Conservation (phyloP, 2,329 filamentous ascomycete species). For the Coccinonectria pachysandricola region DNA sequence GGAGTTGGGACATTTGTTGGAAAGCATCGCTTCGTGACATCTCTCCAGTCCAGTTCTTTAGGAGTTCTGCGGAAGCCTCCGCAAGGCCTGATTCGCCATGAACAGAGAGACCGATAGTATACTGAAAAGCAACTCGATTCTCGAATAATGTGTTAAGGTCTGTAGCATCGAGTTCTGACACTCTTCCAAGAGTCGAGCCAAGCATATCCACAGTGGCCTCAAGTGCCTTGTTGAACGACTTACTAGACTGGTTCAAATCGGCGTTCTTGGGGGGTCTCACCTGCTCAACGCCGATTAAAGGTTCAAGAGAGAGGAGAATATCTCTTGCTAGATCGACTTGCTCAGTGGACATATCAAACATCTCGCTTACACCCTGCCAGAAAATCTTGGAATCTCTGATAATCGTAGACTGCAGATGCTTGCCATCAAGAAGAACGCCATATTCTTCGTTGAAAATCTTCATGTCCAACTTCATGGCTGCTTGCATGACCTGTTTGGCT, state of each 20-base stretch:
- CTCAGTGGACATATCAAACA: slow-evolving; percentile 70
- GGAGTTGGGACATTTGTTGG: slow-evolving; percentile 29
- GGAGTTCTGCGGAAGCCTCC: slow-evolving; percentile 67
- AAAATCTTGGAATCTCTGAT: slow-evolving; percentile 51
- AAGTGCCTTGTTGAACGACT: slow-evolving; percentile 72
- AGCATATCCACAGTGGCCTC: slow-evolving; percentile 46
- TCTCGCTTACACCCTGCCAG: slow-evolving; percentile 38
- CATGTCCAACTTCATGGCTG: slow-evolving; percentile 40
- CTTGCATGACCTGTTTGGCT: slow-evolving; percentile 38
- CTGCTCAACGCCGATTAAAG: slow-evolving; percentile 65
- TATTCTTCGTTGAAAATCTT: slow-evolving; percentile 32
- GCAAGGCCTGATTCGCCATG: slow-evolving; percentile 72
- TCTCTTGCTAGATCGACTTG: slow-evolving; percentile 64
- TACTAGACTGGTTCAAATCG: slow-evolving; percentile 27
- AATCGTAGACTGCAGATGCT: slow-evolving; percentile 54
- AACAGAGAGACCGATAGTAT: slow-evolving; percentile 69
- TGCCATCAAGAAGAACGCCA: slow-evolving; percentile 49
- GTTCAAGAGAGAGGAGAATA: slow-evolving; percentile 59
- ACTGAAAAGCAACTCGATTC: slow-evolving; percentile 56
- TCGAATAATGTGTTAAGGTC: slow-evolving; percentile 62
- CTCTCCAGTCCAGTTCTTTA: slow-evolving; percentile 73
- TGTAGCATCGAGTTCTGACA: slow-evolving; percentile 63
- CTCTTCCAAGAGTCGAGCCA: slow-evolving; percentile 62
- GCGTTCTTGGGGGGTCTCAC: slow-evolving; percentile 47
- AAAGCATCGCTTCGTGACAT: slow-evolving; percentile 31